A percentile compares a stretch with the other conserved stretches of the same genome.
phyloP scores from a whole-genome alignment of 257 asterid species.

The Jaltomata sinuosa region DNA sequence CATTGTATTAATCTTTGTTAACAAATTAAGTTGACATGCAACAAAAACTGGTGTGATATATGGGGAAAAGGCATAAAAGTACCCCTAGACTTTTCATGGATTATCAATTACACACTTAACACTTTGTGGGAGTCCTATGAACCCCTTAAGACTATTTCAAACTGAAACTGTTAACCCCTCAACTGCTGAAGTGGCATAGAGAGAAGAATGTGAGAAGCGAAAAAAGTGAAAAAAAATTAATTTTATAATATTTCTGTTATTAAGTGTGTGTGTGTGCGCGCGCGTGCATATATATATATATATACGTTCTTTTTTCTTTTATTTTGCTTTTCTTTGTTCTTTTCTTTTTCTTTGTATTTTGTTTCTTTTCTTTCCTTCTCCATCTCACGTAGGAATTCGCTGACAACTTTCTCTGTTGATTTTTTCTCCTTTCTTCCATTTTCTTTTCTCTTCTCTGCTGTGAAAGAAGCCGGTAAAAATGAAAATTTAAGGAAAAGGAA shows the following conservation, averaged over 20 bases:
- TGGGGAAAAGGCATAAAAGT: neutral
- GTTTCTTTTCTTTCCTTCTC: no score
- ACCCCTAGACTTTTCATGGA: neutral
- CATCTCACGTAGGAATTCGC: no score
- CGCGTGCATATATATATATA: no score
- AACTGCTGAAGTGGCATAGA: neutral
- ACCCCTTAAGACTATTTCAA: neutral
- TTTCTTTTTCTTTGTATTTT: neutral
- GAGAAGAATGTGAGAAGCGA: neutral
- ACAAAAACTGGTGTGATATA: neutral
- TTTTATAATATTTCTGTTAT: neutral
- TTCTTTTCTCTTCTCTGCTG: neutral
- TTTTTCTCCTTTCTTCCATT: neutral
- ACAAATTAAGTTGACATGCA: neutral
- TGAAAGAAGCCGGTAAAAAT: neutral
- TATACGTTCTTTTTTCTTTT: neutral
- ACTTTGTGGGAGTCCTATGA: neutral
- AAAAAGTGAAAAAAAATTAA: neutral
- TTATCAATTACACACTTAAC: neutral
- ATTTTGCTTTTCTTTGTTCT: no score
- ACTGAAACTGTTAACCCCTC: neutral
- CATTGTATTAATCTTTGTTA: neutral
- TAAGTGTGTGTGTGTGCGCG: no score
- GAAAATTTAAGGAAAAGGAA: neutral
- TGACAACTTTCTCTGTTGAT: no score